These are phyloP conservation scores for Lasiodiplodia sp. DNA, from an alignment of 2,329 filamentous ascomycete genomes.

Conservation along the genomic window DNA sequence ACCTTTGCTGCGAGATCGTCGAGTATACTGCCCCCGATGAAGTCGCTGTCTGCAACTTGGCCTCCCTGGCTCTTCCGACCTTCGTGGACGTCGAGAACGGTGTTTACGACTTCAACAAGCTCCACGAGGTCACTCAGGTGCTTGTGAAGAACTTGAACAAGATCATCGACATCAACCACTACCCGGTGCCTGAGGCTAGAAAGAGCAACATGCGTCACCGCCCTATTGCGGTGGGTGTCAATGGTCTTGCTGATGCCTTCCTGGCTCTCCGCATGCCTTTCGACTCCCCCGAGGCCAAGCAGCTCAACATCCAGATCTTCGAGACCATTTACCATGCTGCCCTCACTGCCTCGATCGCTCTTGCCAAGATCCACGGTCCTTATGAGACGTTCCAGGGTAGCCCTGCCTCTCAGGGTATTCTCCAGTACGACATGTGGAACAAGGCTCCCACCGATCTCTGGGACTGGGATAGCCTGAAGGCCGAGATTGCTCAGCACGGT, in stretches of 20 bases:
- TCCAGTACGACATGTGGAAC: slow-evolving; percentile 99
- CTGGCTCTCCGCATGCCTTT: slow-evolving; percentile 95
- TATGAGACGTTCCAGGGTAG: slow-evolving; percentile 94
- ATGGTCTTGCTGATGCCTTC: slow-evolving; percentile 98
- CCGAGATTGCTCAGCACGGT: slow-evolving; percentile 89
- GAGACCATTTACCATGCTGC: slow-evolving; percentile 99
- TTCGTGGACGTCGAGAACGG: slow-evolving; percentile 87
- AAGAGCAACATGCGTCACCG: slow-evolving; percentile 98
- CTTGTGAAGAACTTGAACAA: slow-evolving; percentile 96
- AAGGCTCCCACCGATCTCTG: slow-evolving; percentile 92
- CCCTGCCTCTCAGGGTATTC: slow-evolving; percentile 90
- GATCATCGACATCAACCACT: slow-evolving; percentile 98
- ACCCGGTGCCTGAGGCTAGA: slow-evolving; percentile 91
- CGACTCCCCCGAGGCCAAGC: slow-evolving; percentile 90
- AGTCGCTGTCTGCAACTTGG: slow-evolving; percentile 98
- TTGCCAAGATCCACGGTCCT: slow-evolving; percentile 82
- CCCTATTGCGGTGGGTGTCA: slow-evolving; percentile 94
- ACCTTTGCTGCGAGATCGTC: slow-evolving; percentile 97
- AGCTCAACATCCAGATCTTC: slow-evolving; percentile 98
- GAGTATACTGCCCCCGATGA: slow-evolving; percentile 98
- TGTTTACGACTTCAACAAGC: slow-evolving; percentile 92
- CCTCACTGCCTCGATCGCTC: slow-evolving; percentile 84
- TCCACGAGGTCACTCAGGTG: slow-evolving; percentile 92
- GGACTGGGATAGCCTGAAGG: slow-evolving; percentile 93
- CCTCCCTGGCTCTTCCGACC: slow-evolving; percentile 88